A percentile compares a stretch with the other conserved stretches of the same genome.
phyloP scores from a whole-genome alignment of 2,329 filamentous ascomycete species.

The Colletotrichum paranaense region DNA sequence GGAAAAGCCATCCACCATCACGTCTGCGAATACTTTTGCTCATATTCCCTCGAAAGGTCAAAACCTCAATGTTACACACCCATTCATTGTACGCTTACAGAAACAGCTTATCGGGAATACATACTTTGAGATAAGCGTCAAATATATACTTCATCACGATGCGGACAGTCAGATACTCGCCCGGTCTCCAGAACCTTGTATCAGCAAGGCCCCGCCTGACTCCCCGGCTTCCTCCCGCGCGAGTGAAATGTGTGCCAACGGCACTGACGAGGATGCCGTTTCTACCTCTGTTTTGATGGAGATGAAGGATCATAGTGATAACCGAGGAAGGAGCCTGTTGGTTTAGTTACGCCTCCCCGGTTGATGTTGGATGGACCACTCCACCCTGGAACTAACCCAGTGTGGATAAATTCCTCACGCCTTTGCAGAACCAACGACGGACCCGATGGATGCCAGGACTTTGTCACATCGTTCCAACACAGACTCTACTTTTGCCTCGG shows the following conservation, averaged over 20 bases:
- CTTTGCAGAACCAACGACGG: constrained; percentile 1
- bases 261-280: neutral
- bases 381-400: constrained; percentile 4
- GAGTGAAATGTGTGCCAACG: neutral
- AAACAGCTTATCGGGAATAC: too few species aligned
- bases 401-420: neutral
- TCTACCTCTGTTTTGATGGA: neutral
- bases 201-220: neutral
- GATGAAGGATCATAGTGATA: neutral
- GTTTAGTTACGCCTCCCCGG: neutral
- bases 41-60: too few species aligned
- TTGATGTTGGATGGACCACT: neutral
- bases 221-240: neutral
- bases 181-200: neutral
- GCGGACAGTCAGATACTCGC: neutral
- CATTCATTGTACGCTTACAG: too few species aligned
- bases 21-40: too few species aligned
- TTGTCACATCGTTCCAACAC: neutral
- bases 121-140: neutral
- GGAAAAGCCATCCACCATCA: neutral
- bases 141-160: too few species aligned
- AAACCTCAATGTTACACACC: too few species aligned
- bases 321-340: neutral
- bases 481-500: neutral
- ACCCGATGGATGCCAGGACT: too few species aligned